Base-by-base conservation (phyloP, 2,329 filamentous ascomycete genomes). In the Lachnellula subtilissima region DNA sequence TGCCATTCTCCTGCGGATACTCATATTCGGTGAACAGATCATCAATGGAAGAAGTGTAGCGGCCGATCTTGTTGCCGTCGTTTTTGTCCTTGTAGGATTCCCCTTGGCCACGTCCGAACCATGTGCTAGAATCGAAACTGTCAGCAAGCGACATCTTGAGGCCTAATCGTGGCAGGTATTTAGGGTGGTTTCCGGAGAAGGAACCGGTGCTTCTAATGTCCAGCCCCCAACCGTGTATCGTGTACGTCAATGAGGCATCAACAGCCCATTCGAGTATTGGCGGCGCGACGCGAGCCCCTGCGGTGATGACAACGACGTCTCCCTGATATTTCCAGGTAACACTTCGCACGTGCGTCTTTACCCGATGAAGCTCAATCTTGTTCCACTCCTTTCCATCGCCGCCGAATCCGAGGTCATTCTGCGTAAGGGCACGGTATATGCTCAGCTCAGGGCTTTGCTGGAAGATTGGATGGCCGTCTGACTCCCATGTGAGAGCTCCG, bases 71-170 rank as follows among this genome's bases (percentile, higher is more conserved):
- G 64, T 88, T 84, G 2, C 80, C 78, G 17, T 75, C 67, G 66
- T 87, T 87, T 73, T 80, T 85, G 71, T 90, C 87, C 15, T 74
- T 72, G 72, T 89, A 90, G 11, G 77, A 81, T 68, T 88, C 85
- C 2, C 82, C 82, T 0, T 84, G 83, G 0, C 87, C 87, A 4
- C 83, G 80, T 5, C 86, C 86, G 64, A 84, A 88, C 86, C 86
- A 90, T 9, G 72, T 69, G 4, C 81, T 78, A 1, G 69, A 61
- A 50, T 79, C 72, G 23, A 84, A 75, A 0, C 68, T 52, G 36
- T 73, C 68, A 4, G 74, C 73, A 0, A 86, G 69, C 36, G 76
- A 74, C 4, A 88, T 64, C 51, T 83, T 77, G 4, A 88, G 72
- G 0, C 86, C 86, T 23, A 86, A 75, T 8, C 86, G 77, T 0